Conservation (phyloP, 495 filamentous ascomycete genomes). For the Hypomontagnella submonticulosa region DNA sequence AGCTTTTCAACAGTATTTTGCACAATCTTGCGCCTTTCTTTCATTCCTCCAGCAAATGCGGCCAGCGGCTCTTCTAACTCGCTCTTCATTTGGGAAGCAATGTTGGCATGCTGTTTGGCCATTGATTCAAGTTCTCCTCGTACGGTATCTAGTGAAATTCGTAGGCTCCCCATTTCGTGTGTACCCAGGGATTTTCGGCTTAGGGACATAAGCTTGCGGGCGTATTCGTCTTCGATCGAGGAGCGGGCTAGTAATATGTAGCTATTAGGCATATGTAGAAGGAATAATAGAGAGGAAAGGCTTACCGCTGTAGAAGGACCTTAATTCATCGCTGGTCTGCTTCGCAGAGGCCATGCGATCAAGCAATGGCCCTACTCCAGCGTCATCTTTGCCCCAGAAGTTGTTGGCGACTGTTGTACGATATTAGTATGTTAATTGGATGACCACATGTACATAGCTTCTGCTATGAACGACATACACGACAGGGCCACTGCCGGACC, state of each 20-base stretch:
- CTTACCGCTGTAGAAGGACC: slow-evolving; percentile 87
- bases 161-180: slow-evolving; percentile 85
- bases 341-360: slow-evolving; percentile 98
- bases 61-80: slow-evolving; percentile 96
- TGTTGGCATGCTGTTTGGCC: slow-evolving; percentile 89
- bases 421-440: slow-evolving; percentile 26
- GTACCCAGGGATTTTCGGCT: slow-evolving; percentile 91
- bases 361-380: slow-evolving; percentile 89
- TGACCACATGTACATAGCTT: neutral
- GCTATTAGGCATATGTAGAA: slow-evolving; percentile 1
- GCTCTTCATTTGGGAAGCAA: slow-evolving; percentile 92
- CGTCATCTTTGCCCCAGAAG: slow-evolving; percentile 99
- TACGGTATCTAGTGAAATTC: slow-evolving; percentile 83
- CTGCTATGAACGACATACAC: slow-evolving; percentile 32
- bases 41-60: slow-evolving; percentile 91
- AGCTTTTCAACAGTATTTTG: slow-evolving; percentile 93
- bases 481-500: slow-evolving; percentile 50
- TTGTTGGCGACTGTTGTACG: slow-evolving; percentile 88
- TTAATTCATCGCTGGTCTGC: slow-evolving; percentile 93
- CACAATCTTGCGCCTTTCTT: slow-evolving; percentile 95
- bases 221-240: slow-evolving; percentile 96
- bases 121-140: slow-evolving; percentile 94
- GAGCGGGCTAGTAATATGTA: slow-evolving; percentile 72
- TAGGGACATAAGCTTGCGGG: slow-evolving; percentile 88
- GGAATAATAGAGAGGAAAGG: neutral